Evolutionary conservation across 2,329 filamentous ascomycete genomes (phyloP).

Genomic region (Chaetomium strumarium): DNA sequence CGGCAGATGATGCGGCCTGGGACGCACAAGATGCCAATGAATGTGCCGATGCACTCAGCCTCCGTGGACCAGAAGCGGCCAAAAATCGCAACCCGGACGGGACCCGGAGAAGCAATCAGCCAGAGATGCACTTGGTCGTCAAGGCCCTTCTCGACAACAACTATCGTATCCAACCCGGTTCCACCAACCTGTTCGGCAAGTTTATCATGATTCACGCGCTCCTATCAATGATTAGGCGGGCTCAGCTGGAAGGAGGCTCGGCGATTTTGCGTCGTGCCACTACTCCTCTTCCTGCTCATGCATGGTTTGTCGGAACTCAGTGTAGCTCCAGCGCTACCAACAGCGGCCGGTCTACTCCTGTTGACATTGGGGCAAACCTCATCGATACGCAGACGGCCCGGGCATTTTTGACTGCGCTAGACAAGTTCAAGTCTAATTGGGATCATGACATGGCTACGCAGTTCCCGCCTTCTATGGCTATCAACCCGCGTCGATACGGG

Average conservation of each 20-base stretch:
- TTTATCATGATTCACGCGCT: slow-evolving; percentile 68
- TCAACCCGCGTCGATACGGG: slow-evolving; percentile 54
- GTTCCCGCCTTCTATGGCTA: slow-evolving; percentile 46
- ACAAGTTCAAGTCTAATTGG: slow-evolving; percentile 69
- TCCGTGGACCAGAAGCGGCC: slow-evolving; percentile 53
- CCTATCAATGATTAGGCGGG: slow-evolving; percentile 51
- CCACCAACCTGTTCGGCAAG: slow-evolving; percentile 67
- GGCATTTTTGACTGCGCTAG: slow-evolving; percentile 50
- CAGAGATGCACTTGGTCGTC: slow-evolving; percentile 56
- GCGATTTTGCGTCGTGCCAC: slow-evolving; percentile 36
- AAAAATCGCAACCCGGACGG: slow-evolving; percentile 54
- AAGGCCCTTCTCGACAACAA: slow-evolving; percentile 54
- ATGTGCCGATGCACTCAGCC: slow-evolving; percentile 60
- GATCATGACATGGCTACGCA: slow-evolving; percentile 63
- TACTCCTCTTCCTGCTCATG: slow-evolving; percentile 53
- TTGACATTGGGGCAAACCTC: slow-evolving; percentile 32
- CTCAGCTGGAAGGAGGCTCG: slow-evolving; percentile 37
- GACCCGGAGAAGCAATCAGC: slow-evolving; percentile 57
- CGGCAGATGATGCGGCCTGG: slow-evolving; percentile 68
- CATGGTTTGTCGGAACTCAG: slow-evolving; percentile 44
- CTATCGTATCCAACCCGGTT: slow-evolving; percentile 55
- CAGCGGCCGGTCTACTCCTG: slow-evolving; percentile 42
- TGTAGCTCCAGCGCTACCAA: slow-evolving; percentile 40
- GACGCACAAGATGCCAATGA: slow-evolving; percentile 54
- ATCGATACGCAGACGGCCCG: slow-evolving; percentile 44